Evolutionary conservation across 164 flowering plant genomes (phyloP).

Genomic region (Platanus orientalis): DNA sequence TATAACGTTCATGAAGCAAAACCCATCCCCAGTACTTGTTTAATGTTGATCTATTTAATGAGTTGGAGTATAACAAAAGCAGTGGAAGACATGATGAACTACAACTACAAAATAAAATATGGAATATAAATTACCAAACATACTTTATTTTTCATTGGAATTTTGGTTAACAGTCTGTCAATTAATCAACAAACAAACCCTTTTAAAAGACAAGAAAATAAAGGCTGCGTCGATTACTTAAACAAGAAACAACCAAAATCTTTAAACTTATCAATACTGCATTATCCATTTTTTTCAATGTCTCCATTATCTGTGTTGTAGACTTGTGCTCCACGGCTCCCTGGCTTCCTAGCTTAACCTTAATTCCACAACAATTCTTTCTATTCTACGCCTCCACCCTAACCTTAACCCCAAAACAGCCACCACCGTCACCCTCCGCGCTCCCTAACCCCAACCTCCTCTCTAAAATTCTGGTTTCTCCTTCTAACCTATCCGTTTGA

Average conservation of each 20-base stretch:
- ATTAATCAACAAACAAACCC: too few species aligned
- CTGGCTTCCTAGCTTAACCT: neutral
- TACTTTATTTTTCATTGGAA: too few species aligned
- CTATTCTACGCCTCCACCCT: constrained; percentile 14
- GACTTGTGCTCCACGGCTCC: neutral
- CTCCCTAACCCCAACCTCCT: constrained; percentile 40
- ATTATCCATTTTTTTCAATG: neutral
- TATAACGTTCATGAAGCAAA: too few species aligned
- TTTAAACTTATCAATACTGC: neutral
- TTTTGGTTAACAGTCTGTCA: too few species aligned
- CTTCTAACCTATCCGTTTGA: constrained; percentile 93
- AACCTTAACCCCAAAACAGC: constrained; percentile 5
- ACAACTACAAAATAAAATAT: too few species aligned
- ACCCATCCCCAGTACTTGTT: too few species aligned
- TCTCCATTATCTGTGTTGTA: neutral
- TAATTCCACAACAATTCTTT: constrained; percentile 39
- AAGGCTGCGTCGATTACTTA: too few species aligned
- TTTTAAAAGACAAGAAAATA: too few species aligned
- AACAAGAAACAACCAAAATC: neutral
- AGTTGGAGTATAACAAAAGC: too few species aligned
- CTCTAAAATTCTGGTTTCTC: constrained; percentile 82
- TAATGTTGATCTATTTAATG: too few species aligned
- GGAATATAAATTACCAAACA: too few species aligned
- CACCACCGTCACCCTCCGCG: neutral
- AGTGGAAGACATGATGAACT: too few species aligned